phyloP scores from a whole-genome alignment of 2,329 filamentous ascomycete genomes.

The Neurospora sp. region DNA sequence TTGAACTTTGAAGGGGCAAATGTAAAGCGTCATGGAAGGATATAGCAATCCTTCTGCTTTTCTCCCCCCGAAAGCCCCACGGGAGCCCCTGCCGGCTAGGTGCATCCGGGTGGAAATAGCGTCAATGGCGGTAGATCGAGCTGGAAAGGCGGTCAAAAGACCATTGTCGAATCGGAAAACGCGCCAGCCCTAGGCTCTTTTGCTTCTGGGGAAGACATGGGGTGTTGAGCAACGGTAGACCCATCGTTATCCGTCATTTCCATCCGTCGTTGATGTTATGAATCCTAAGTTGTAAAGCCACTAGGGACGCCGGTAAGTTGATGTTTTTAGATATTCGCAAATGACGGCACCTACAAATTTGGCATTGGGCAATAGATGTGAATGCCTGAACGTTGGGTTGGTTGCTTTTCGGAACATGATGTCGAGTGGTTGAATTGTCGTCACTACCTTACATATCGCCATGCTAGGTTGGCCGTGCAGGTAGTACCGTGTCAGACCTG shows the following conservation, averaged over 20 bases:
- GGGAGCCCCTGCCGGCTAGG: neutral
- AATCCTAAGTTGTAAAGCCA: neutral
- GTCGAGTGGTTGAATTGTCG: neutral
- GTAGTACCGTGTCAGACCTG: neutral
- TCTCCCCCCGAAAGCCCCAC: neutral
- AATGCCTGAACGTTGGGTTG: neutral
- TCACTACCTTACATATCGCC: neutral
- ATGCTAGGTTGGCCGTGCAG: neutral
- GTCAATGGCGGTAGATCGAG: neutral
- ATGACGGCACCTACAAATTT: neutral
- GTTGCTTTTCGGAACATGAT: neutral
- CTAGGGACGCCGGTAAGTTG: neutral
- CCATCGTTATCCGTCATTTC: neutral
- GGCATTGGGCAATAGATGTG: neutral
- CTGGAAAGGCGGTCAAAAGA: neutral
- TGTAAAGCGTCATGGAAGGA: neutral
- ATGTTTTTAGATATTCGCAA: neutral
- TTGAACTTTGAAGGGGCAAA: neutral
- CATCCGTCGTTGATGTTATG: neutral
- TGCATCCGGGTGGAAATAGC: neutral
- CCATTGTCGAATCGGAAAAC: neutral
- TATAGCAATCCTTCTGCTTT: neutral
- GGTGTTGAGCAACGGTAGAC: neutral
- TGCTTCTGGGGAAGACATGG: neutral
- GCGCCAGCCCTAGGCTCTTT: neutral